Conservation (phyloP, 495 filamentous ascomycete species). For the Penicillium waksmanii region DNA sequence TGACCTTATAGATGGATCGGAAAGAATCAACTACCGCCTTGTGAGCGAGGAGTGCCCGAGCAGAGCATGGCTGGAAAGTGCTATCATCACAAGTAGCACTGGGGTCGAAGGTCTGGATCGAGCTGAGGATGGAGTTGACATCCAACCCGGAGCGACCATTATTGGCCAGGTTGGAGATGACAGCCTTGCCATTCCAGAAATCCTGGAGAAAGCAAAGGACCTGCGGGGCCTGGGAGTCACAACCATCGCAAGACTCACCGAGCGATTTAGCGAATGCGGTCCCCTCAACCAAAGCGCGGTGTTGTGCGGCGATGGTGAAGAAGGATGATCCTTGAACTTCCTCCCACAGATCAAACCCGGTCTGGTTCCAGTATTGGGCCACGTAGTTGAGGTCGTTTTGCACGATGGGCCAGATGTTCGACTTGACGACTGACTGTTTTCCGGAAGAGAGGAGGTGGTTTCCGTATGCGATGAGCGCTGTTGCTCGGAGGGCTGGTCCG, state of each 20-base stretch:
- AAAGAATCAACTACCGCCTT: conserved; percentile 55
- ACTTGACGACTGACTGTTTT: conserved; percentile 39
- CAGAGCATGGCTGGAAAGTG: conserved; percentile 56
- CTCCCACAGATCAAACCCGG: conserved; percentile 68
- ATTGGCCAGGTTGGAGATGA: conserved; percentile 46
- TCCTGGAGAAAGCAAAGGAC: conserved; percentile 53
- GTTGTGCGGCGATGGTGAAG: conserved; percentile 62
- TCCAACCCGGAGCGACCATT: conserved; percentile 50
- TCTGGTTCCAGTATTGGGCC: conserved; percentile 68
- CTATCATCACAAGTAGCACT: conserved; percentile 50
- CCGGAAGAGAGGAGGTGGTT: conserved; percentile 42
- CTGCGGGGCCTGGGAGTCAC: conserved; percentile 52
- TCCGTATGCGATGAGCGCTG: conserved; percentile 43
- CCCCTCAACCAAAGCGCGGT: conserved; percentile 65
- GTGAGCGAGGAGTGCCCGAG: conserved; percentile 51
- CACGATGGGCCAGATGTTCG: conserved; percentile 57
- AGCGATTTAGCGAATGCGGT: conserved; percentile 55
- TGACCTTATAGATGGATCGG: conserved; percentile 50
- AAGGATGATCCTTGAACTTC: conserved; percentile 65
- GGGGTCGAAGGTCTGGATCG: conserved; percentile 52
- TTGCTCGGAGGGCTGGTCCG: conserved; percentile 53
- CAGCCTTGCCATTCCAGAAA: conserved; percentile 50
- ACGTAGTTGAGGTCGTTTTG: conserved; percentile 65
- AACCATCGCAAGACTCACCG: conserved; percentile 45
- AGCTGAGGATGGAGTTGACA: conserved; percentile 49